Percentiles rank a stretch among this genome's conserved stretches.
These are phyloP conservation scores for Oryza brachyantha DNA, from an alignment of 176 grass and related monocot species.

Conservation along the genomic window DNA sequence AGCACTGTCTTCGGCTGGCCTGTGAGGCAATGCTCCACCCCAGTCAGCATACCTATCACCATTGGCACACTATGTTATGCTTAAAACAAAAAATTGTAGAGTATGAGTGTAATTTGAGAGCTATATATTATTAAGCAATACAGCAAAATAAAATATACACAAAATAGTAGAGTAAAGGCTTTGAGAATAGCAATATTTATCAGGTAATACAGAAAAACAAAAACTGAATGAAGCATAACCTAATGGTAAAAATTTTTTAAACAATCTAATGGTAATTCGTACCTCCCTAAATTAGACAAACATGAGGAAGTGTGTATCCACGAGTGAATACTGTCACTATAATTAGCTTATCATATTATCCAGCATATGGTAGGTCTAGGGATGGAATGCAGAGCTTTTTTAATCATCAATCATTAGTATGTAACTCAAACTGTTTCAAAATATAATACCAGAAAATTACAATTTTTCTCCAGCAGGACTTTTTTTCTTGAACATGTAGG, in stretches of 20 bases:
- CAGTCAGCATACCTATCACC: slow-evolving; percentile 71
- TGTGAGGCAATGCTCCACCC: slow-evolving; percentile 77
- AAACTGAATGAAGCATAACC: slow-evolving; percentile 9
- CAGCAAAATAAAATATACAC: background rate
- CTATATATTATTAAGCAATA: background rate
- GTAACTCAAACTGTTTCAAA: background rate
- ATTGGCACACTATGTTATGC: background rate
- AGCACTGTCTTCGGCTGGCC: slow-evolving; percentile 80
- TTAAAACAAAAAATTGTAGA: background rate
- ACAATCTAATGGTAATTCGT: background rate
- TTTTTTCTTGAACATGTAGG: too few species aligned
- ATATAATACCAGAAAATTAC: background rate
- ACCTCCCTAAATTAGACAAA: slow-evolving; percentile 11
- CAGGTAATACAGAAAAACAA: slow-evolving; percentile 4
- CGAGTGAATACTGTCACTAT: background rate
- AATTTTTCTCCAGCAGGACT: background rate
- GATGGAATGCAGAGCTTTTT: background rate
- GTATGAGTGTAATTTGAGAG: slow-evolving; percentile 1
- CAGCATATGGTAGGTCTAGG: background rate
- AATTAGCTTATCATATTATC: background rate
- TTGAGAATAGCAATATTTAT: background rate
- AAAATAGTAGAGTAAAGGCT: background rate
- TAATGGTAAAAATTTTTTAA: background rate
- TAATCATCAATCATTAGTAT: background rate
- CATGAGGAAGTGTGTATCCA: background rate